Base-by-base conservation (phyloP, 208 protist genomes). In the Leishmania martiniquensis region DNA sequence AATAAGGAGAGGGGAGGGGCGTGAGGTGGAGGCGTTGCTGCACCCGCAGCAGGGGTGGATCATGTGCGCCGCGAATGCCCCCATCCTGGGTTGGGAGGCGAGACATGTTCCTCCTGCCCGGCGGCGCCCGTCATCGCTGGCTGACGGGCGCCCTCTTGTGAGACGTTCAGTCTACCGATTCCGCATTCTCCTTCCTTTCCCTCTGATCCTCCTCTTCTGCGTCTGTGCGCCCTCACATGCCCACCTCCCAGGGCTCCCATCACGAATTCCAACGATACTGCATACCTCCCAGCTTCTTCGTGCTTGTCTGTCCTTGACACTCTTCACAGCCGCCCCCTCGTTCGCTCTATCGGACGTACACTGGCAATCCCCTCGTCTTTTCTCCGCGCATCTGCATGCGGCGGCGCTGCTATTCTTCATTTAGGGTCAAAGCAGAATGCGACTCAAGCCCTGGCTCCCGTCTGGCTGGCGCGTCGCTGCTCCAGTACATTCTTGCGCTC, bases 401-500 rank as follows among this genome's bases (percentile, higher is more conserved):
- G 13, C 60, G 37, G 34, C n/a, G 60, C 1, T 37, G 60, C 39
- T 39, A 12, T 44, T 44, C 60, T 67, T 34, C 6, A 15, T 34
- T 67, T n/a, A n/a, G n/a, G 37, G 42, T 54, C 44, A 44, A 44
- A 13, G 22, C 13, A n/a, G 12, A 62, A 74, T 74, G 70, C 49
- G 70, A 39, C 52, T 42, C 7, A 39, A 39, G 44, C 32, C 17
- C 34, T 52, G 7, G 4, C 49, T 74, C 22, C 1, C 22, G 17
- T 63, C 32, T 57, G 70, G 29, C 51, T 52, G 70, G 7, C 70
- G 70, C 70, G 7, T 74, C 34, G 2, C 25, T 74, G 15, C 49
- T 74, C 7, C 70, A 63, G 66, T 66, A 70, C 49, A 4, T 73
- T 47, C 37, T 45, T 9, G 72, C 44, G 37, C 22, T 74, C 12